A percentile compares a stretch with the other conserved stretches of the same genome.
Conservation (phyloP, 2,329 filamentous ascomycete species). For the Nemania serpens region DNA sequence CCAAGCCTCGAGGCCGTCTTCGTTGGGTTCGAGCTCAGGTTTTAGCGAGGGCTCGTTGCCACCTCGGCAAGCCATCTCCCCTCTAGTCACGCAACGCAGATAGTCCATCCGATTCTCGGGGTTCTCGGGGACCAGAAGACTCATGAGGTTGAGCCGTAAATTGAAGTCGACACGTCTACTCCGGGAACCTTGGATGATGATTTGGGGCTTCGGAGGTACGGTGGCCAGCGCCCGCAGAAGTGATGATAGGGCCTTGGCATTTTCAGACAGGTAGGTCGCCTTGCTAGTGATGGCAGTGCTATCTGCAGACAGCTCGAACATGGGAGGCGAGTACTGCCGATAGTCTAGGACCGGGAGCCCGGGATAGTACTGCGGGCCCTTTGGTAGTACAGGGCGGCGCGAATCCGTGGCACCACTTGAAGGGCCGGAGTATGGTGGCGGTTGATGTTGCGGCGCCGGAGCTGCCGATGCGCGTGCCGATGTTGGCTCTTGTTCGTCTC, state of each 20-base stretch:
- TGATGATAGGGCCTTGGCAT: slow-evolving; percentile 50
- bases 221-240: slow-evolving; percentile 55
- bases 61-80: slow-evolving; percentile 57
- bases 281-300: slow-evolving; percentile 52
- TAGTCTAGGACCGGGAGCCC: slow-evolving; percentile 57
- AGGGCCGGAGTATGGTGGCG: slow-evolving; percentile 40
- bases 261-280: slow-evolving; percentile 54
- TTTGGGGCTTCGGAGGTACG: slow-evolving; percentile 59
- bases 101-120: slow-evolving; percentile 55
- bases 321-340: slow-evolving; percentile 56
- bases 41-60: slow-evolving; percentile 48
- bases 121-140: slow-evolving; percentile 55
- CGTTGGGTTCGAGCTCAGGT: slow-evolving; percentile 48
- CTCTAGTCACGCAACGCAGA: slow-evolving; percentile 54
- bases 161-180: slow-evolving; percentile 55
- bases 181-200: slow-evolving; percentile 54
- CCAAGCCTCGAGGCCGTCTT: slow-evolving; percentile 55
- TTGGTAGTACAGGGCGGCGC: slow-evolving; percentile 21
- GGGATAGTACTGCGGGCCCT: slow-evolving; percentile 47
- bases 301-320: slow-evolving; percentile 57
- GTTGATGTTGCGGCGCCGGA: slow-evolving; percentile 19
- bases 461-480: background rate
- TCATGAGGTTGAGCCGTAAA: slow-evolving; percentile 60
- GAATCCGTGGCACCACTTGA: slow-evolving; percentile 30
- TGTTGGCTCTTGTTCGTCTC: slow-evolving; percentile 1